phyloP scores from a whole-genome alignment of 2,329 filamentous ascomycete genomes.

The Ustilaginoidea virens region DNA sequence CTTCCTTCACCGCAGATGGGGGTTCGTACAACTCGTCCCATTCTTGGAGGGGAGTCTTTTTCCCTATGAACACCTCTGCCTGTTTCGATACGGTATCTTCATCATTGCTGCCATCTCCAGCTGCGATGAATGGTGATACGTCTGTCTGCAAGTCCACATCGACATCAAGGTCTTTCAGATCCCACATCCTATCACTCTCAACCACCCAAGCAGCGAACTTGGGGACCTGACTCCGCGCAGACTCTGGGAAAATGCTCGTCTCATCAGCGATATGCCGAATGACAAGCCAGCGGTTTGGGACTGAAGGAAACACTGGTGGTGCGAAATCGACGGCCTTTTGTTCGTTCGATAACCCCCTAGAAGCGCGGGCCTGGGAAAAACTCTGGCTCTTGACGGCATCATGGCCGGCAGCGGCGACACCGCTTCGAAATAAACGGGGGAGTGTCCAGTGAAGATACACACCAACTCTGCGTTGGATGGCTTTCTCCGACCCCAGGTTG shows the following conservation, averaged over 20 bases:
- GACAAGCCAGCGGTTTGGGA: conserved; percentile 23
- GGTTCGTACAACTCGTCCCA: conserved; percentile 5
- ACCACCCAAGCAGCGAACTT: conserved; percentile 18
- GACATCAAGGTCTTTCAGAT: conserved; percentile 15
- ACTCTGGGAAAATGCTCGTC: conserved; percentile 6
- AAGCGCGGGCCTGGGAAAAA: conserved; percentile 1
- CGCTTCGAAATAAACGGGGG: conserved; percentile 20
- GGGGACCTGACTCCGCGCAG: neutral
- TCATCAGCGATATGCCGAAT: conserved; percentile 15
- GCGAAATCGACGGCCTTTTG: conserved; percentile 6
- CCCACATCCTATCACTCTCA: conserved; percentile 20
- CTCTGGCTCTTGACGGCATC: neutral
- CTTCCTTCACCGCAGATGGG: no score
- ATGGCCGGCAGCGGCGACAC: conserved; percentile 6
- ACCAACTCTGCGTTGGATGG: conserved; percentile 17
- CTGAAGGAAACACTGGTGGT: no score
- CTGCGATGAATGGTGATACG: conserved; percentile 21
- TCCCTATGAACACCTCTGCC: conserved; percentile 26
- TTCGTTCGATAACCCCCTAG: conserved; percentile 1
- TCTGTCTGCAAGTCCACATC: conserved; percentile 22
- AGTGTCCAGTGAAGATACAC: conserved; percentile 27
- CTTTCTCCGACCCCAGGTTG: conserved; percentile 15
- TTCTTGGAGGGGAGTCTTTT: conserved; percentile 8
- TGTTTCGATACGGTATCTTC: conserved; percentile 16
- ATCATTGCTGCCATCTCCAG: conserved; percentile 3